Evolutionary conservation across 2,329 filamentous ascomycete species (phyloP).

Genomic region (Calonectria pseudoturangicola): DNA sequence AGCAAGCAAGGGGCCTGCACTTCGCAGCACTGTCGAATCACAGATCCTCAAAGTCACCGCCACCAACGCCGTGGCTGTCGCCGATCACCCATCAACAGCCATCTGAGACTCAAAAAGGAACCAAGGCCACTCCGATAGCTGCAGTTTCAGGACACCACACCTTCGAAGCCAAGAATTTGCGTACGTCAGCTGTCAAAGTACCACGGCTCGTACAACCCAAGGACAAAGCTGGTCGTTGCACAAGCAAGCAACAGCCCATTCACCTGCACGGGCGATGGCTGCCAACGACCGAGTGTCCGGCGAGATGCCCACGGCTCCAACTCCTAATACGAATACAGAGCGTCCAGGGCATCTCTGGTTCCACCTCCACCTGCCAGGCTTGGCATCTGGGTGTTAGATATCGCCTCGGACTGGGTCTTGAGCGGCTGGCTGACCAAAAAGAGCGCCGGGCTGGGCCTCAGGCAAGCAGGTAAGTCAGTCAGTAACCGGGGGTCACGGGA

Average conservation of each 20-base stretch:
- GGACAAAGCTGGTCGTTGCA: slow-evolving; percentile 26
- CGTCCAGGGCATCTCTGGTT: slow-evolving; percentile 20
- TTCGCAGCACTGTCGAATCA: slow-evolving; percentile 15
- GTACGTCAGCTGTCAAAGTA: slow-evolving; percentile 23
- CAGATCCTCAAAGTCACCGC: slow-evolving; percentile 6
- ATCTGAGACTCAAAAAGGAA: slow-evolving; percentile 5
- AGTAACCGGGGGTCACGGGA: slow-evolving; percentile 40
- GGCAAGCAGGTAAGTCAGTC: neutral
- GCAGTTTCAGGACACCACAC: slow-evolving; percentile 6
- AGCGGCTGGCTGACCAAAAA: slow-evolving; percentile 1
- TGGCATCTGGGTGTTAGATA: slow-evolving; percentile 20
- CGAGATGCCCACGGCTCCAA: slow-evolving; percentile 1
- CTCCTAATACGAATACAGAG: slow-evolving; percentile 40
- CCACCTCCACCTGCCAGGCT: neutral
- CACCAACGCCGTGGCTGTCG: slow-evolving; percentile 24
- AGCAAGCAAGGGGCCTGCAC: neutral
- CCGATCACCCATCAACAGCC: slow-evolving; percentile 8
- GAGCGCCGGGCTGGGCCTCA: neutral
- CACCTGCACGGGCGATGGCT: slow-evolving; percentile 15
- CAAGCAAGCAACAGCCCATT: slow-evolving; percentile 26
- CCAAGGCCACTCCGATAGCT: slow-evolving; percentile 7
- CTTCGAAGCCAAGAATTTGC: neutral
- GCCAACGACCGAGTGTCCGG: slow-evolving; percentile 5
- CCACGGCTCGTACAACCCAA: neutral
- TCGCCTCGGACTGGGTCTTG: slow-evolving; percentile 17